Evolutionary conservation across 2,329 filamentous ascomycete genomes (phyloP).

Genomic region (Metarhizium guizhouense): DNA sequence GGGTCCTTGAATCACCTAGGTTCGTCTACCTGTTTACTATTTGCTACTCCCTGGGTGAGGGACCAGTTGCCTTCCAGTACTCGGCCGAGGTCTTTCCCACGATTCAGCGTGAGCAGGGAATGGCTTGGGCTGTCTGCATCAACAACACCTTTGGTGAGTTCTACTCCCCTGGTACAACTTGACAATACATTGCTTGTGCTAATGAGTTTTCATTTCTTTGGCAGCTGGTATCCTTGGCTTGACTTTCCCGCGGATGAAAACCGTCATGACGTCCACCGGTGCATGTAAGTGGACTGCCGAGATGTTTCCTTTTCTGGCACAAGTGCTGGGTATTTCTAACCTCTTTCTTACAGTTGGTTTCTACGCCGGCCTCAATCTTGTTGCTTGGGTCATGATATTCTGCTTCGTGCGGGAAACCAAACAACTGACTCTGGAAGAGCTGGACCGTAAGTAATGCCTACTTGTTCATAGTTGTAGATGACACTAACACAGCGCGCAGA

Average conservation of each 20-base stretch:
- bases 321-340: too few relatives aligned
- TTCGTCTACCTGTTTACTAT: constrained; percentile 20
- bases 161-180: too few relatives aligned
- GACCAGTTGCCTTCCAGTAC: constrained; percentile 55
- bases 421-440: constrained; percentile 36
- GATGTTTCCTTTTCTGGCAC: not conserved
- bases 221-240: constrained; percentile 20
- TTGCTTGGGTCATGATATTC: constrained; percentile 37
- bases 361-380: constrained; percentile 36
- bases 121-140: constrained; percentile 49
- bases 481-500: constrained; percentile 11
- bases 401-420: constrained; percentile 39
- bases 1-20: constrained; percentile 1
- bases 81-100: constrained; percentile 58
- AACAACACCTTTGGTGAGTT: constrained; percentile 19
- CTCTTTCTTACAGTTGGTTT: constrained; percentile 19
- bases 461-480: too few relatives aligned
- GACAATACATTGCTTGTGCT: not conserved
- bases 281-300: constrained; percentile 14
- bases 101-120: constrained; percentile 57
- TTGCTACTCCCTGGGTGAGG: constrained; percentile 38
- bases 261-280: constrained; percentile 21
- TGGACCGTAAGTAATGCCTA: constrained; percentile 13
- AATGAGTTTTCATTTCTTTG: not conserved
- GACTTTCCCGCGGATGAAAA: constrained; percentile 39